Base-by-base conservation (phyloP, 202 grass and related monocot species). In the Setaria italica region DNA sequence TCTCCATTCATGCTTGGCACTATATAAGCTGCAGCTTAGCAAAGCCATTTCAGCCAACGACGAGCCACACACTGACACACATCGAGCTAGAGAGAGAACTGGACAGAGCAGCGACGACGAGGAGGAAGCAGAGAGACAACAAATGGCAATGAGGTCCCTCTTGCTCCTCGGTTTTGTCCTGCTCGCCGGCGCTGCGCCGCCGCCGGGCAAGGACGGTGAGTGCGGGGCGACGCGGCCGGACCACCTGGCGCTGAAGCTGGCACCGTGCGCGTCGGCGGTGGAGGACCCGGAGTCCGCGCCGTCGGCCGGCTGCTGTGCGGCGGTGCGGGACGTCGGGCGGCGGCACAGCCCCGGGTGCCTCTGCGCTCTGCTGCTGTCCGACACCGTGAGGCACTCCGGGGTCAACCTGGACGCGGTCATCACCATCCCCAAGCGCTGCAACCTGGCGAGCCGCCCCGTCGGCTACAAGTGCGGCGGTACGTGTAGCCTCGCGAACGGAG, bases 381-480 rank as follows among this genome's bases (percentile, higher is more conserved):
- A 78, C 71, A 87, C 89, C 9, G 89, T 62, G 33, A 87, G 66
- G 86, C 84, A 29, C 73, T 48, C 92, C 35, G 92, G 92, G 49
- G 67, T 91, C 70, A 82, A 82, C 49, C 75, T 87, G 13, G 86
- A 79, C 54, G 76, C 62, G 2, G 86, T 84, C 60, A 94, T 94
- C 60, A 91, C 88, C 74, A 89, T 94, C 81, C 89, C 92, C 82
- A 94, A 91, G 55, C 88, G 92, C 41, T 94, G 92, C 86, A 89
- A 87, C 83, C 32, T 91, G 14, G 89, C 53, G 20, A 72, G 81
- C 75, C 84, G 92, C 83, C 89, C 89, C 0, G 79, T 87, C 62
- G 84, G 92, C 3, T 94, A 91, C 85, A 94, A 91, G 80, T 94
- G 91, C 80, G 89, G 89, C 80, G 86, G 86, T 91, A 60, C n/a